A percentile compares a stretch with the other conserved stretches of the same genome.
Evolutionary conservation across 2,329 filamentous ascomycete species (phyloP).

Genomic region (Hypoxylon sp.): DNA sequence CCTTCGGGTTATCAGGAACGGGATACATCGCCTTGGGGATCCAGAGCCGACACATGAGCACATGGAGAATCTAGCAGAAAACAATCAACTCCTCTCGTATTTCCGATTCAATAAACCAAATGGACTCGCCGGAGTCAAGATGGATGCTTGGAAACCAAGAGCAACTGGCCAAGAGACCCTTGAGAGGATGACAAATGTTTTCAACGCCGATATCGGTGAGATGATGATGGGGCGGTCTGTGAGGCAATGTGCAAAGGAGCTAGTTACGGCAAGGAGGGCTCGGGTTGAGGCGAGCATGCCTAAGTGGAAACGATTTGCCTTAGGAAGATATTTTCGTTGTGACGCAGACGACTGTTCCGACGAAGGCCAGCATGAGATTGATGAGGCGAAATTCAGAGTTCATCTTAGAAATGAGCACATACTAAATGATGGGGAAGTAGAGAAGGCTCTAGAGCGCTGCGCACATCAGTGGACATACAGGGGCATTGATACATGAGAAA

Average conservation of each 20-base stretch:
- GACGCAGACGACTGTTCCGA: conserved; percentile 20
- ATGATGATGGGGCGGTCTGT: neutral
- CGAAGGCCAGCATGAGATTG: conserved; percentile 13
- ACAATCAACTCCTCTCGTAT: conserved; percentile 8
- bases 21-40: conserved; percentile 3
- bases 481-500: neutral
- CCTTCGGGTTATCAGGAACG: neutral
- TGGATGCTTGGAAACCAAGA: conserved; percentile 25
- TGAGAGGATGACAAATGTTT: conserved; percentile 4
- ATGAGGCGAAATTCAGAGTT: conserved; percentile 23
- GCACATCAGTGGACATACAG: conserved; percentile 12
- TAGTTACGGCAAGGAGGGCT: conserved; percentile 10
- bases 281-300: neutral
- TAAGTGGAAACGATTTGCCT: conserved; percentile 35
- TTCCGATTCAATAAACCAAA: conserved; percentile 26
- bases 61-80: neutral
- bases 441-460: conserved; percentile 5
- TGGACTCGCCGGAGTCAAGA: conserved; percentile 5
- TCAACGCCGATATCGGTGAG: neutral
- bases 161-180: conserved; percentile 13
- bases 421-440: neutral
- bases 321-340: conserved; percentile 31
- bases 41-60: conserved; percentile 10
- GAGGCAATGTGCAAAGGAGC: conserved; percentile 2
- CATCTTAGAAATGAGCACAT: conserved; percentile 23